Evolutionary conservation across 257 asterid species (phyloP).

Genomic region (Paulownia fortunei): DNA sequence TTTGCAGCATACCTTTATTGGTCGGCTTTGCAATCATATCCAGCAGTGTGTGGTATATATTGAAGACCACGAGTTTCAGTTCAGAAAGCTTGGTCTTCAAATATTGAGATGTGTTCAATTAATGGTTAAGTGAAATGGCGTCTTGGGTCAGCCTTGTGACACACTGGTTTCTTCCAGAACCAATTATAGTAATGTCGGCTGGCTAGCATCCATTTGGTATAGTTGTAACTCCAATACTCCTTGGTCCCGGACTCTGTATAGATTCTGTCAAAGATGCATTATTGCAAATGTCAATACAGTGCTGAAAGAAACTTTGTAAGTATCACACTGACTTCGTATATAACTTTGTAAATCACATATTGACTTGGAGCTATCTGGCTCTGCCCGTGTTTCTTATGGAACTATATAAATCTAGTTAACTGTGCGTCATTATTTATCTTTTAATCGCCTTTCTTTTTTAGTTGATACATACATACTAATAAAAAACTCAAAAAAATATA

Average conservation of each 20-base stretch:
- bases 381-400: not conserved
- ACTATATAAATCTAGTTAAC: not conserved
- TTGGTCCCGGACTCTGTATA: conserved; percentile 55
- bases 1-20: conserved; percentile 41
- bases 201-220: conserved; percentile 73
- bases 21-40: conserved; percentile 57
- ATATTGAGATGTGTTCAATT: conserved; percentile 48
- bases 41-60: conserved; percentile 61
- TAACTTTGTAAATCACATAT: conserved; percentile 21
- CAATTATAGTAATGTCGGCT: conserved; percentile 60
- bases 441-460: not conserved
- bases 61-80: conserved; percentile 60
- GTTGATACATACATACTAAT: not conserved
- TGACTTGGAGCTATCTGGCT: not conserved
- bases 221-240: conserved; percentile 62
- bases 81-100: conserved; percentile 55
- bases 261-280: conserved; percentile 41
- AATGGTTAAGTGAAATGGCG: conserved; percentile 55
- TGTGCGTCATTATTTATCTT: not conserved
- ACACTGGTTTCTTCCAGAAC: conserved; percentile 59
- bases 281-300: conserved; percentile 5
- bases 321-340: not conserved
- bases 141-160: conserved; percentile 58
- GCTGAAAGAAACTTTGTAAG: conserved; percentile 8
- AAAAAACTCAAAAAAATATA: no score